Evolutionary conservation across 1,284 basidiomycete genomes (phyloP).

Genomic region (Apiotrichum veenhuisii): DNA sequence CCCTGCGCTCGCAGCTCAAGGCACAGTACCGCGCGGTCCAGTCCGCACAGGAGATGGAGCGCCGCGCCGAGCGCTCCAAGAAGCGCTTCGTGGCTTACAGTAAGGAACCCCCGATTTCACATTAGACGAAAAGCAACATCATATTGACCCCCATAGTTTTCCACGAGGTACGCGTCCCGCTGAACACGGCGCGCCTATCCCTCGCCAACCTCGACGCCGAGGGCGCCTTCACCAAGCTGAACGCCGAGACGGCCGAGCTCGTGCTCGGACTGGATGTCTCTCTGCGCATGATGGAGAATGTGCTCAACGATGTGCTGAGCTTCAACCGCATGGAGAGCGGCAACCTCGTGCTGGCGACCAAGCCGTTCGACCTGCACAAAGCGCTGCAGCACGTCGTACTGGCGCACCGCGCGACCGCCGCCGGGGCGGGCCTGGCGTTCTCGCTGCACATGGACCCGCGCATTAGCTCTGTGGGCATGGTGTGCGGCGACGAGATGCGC

Average conservation of each 20-base stretch:
- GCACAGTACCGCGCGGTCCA: constrained; percentile 68
- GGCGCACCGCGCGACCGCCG: constrained; percentile 68
- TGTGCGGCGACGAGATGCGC: constrained; percentile 58
- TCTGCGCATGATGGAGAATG: constrained; percentile 66
- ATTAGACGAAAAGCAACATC: no score
- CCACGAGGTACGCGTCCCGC: constrained; percentile 73
- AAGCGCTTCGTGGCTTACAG: constrained; percentile 72
- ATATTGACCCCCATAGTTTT: constrained; percentile 28
- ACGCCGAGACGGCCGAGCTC: constrained; percentile 42
- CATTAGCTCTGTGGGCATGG: constrained; percentile 62
- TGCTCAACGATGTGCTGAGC: constrained; percentile 74
- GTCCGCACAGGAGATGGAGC: constrained; percentile 78
- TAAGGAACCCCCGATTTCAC: no score
- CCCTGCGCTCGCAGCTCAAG: constrained; percentile 68
- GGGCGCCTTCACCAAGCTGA: constrained; percentile 36
- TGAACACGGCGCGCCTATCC: constrained; percentile 81
- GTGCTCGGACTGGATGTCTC: constrained; percentile 62
- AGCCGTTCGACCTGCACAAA: constrained; percentile 79
- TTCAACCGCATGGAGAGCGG: constrained; percentile 53
- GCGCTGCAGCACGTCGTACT: constrained; percentile 74
- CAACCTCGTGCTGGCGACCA: constrained; percentile 32
- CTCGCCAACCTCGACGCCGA: constrained; percentile 83
- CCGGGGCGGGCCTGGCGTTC: constrained; percentile 66
- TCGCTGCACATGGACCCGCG: constrained; percentile 65
- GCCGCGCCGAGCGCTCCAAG: constrained; percentile 70